Evolutionary conservation across 108 stramenopile genomes (phyloP), one percentile per base, ranked within the genome.

Genomic region (Nitzschia sp.): DNA sequence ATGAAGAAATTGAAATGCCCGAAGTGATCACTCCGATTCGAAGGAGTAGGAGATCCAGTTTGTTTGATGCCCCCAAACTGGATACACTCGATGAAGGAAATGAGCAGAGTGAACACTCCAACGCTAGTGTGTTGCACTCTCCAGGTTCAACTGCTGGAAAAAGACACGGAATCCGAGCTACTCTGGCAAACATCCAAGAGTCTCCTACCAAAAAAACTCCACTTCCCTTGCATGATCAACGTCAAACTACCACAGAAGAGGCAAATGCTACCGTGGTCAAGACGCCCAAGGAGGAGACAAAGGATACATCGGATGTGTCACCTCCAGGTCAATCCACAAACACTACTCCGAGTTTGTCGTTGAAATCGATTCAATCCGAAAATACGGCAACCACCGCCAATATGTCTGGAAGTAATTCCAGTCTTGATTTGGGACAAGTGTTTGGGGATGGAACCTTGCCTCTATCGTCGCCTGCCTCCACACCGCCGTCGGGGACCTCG

Each of bases 11-110:
- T 6, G 61, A 62, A 38, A 43, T 62, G 10, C 43, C 43, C 17
- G 61, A 62, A 22, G 41, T 21, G 1, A 65, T 65, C n/a, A 65
- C 64, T 38, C 64, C 64, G 12, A 65, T 65, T 5, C 64, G 64
- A 52, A 12, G 29, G 25, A 53, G 51, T n/a, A 34, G 51, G 22
- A 48, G 64, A 51, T 37, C 2, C 2, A 65, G 34, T 26, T 39
- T 65, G 10, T 65, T 65, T 65, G 64, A 38, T 12, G 51, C 51
- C 14, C 64, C 64, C 10, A 11, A 11, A 9, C 10, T 65, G 34
- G 64, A 65, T 52, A 52, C 17, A 10, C 10, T 65, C 7, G 51
- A 52, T 12, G 64, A 65, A 52, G 64, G 17, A 37, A 65, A 51
- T 65, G 64, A 53, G 21, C 51, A 38, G 7, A 65, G 34, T 15